Conservation (phyloP, 768 basidiomycete genomes). For the Mycena metata region DNA sequence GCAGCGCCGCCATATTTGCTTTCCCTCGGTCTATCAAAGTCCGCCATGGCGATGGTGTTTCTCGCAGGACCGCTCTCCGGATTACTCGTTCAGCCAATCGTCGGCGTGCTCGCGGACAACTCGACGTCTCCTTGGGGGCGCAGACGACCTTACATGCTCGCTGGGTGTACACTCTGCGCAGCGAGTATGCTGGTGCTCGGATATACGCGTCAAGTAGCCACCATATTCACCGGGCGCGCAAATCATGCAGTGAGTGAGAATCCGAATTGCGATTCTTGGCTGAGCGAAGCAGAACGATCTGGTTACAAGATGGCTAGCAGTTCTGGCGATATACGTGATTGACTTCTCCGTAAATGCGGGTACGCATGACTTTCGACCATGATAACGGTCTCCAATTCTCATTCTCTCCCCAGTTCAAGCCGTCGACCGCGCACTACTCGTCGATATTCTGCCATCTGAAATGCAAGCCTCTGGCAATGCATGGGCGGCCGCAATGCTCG, state of each 20-base stretch:
- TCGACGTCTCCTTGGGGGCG: slow-evolving; percentile 88
- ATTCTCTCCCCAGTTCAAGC: slow-evolving; percentile 73
- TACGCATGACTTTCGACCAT: background rate
- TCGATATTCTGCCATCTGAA: slow-evolving; percentile 83
- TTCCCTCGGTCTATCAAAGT: slow-evolving; percentile 89
- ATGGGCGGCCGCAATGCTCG: slow-evolving; percentile 96
- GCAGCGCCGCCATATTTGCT: slow-evolving; percentile 88
- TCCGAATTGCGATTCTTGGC: background rate
- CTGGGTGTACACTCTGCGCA: slow-evolving; percentile 74
- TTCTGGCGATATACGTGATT: slow-evolving; percentile 75
- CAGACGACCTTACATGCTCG: slow-evolving; percentile 87
- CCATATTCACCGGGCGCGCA: slow-evolving; percentile 55
- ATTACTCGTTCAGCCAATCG: slow-evolving; percentile 90
- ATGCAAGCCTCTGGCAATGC: slow-evolving; percentile 91
- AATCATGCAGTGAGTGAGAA: slow-evolving; percentile 46
- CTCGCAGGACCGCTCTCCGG: slow-evolving; percentile 93
- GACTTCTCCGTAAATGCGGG: slow-evolving; percentile 72
- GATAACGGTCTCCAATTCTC: background rate
- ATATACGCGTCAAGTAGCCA: slow-evolving; percentile 80
- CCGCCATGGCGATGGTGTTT: slow-evolving; percentile 91
- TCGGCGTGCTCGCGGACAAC: slow-evolving; percentile 88
- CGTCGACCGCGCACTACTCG: slow-evolving; percentile 89
- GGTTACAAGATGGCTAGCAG: slow-evolving; percentile 83
- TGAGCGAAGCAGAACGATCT: slow-evolving; percentile 62
- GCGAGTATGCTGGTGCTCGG: slow-evolving; percentile 86